Evolutionary conservation across 306 rosid genomes (phyloP).

Genomic region (Benincasa hispida): DNA sequence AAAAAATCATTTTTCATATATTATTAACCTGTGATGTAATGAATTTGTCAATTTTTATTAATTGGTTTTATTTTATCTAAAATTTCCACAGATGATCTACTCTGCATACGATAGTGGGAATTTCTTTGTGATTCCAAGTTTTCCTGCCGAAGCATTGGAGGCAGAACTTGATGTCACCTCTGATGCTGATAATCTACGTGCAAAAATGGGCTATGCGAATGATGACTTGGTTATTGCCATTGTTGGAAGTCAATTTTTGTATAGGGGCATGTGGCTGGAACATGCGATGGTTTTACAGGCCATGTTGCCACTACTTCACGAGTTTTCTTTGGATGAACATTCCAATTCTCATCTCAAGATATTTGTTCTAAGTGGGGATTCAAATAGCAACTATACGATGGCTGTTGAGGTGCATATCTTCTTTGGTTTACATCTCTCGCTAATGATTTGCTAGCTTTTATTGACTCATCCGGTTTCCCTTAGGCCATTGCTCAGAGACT

Average conservation of each 20-base stretch:
- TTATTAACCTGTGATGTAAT: not conserved
- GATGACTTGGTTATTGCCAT: conserved; percentile 65
- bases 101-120: conserved; percentile 77
- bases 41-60: conserved; percentile 8
- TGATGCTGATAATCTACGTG: conserved; percentile 36
- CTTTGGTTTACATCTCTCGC: not conserved
- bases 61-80: not conserved
- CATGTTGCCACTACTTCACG: conserved; percentile 46
- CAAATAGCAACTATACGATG: conserved; percentile 50
- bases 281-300: conserved; percentile 77
- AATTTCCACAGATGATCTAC: conserved; percentile 64
- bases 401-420: conserved; percentile 56
- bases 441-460: conserved; percentile 17
- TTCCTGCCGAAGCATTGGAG: conserved; percentile 62
- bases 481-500: conserved; percentile 64
- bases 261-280: conserved; percentile 89
- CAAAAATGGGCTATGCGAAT: conserved; percentile 40
- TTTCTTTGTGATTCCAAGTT: conserved; percentile 83
- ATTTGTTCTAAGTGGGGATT: conserved; percentile 56
- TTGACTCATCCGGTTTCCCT: conserved; percentile 15
- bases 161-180: conserved; percentile 37
- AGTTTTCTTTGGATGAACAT: conserved; percentile 31
- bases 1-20: not conserved
- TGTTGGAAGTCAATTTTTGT: conserved; percentile 78
- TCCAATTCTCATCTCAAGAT: conserved; percentile 41